phyloP scores from a whole-genome alignment of 345 rosid genomes.

The Ceriops tagal region DNA sequence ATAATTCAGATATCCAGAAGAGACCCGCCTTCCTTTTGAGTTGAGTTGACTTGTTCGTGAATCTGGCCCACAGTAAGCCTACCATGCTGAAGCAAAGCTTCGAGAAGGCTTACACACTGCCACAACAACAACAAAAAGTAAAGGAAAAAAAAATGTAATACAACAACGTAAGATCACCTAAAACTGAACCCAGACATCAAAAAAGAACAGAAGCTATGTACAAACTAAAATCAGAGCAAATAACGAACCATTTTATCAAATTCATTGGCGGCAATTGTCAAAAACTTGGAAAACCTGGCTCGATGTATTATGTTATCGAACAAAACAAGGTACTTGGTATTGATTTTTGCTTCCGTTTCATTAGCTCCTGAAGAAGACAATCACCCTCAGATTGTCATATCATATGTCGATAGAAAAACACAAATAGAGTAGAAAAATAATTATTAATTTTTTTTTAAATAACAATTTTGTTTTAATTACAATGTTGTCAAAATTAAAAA shows the following conservation, averaged over 20 bases:
- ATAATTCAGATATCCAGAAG: neutral
- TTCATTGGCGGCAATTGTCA: constrained; percentile 44
- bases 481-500: neutral
- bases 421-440: too few species aligned
- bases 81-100: constrained; percentile 78
- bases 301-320: constrained; percentile 70
- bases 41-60: constrained; percentile 47
- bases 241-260: constrained; percentile 51
- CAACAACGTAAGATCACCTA: neutral
- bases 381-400: too few species aligned
- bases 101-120: constrained; percentile 61
- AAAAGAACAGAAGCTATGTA: neutral
- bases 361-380: too few species aligned
- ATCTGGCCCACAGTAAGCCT: constrained; percentile 76
- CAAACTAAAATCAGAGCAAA: constrained; percentile 6
- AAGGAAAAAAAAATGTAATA: constrained; percentile 9
- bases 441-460: too few species aligned
- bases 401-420: too few species aligned
- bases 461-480: neutral
- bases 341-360: too few species aligned
- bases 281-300: constrained; percentile 61
- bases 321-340: constrained; percentile 44
- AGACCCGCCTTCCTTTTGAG: constrained; percentile 42
- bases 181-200: constrained; percentile 4
- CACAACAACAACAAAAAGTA: too few species aligned